Conservation (phyloP, 1,139 yeast species). For the Nakaseomyces sp. region DNA sequence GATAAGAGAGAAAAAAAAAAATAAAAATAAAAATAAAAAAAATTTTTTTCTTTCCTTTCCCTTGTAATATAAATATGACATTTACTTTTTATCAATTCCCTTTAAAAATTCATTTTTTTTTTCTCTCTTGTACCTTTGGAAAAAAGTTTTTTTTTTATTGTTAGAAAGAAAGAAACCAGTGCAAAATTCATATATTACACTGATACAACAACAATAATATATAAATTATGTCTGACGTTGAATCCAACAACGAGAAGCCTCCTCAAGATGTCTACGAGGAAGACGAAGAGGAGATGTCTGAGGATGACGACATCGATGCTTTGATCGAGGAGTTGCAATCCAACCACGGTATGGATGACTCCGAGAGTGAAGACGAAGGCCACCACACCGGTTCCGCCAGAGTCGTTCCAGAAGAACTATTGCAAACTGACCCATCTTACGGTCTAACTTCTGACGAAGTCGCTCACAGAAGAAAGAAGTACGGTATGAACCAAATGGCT, state of each 20-base stretch:
- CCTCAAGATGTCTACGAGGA: slow-evolving; percentile 5
- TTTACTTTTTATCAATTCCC: no score
- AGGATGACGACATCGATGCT: slow-evolving; percentile 81
- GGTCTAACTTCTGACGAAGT: slow-evolving; percentile 85
- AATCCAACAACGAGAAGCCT: slow-evolving; percentile 7
- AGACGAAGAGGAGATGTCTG: slow-evolving; percentile 22
- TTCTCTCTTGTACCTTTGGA: neutral
- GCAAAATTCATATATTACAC: slow-evolving; percentile 2
- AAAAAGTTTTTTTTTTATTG: neutral
- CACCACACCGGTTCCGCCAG: slow-evolving; percentile 35
- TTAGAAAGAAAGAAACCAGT: neutral
- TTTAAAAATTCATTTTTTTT: no score
- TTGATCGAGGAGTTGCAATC: slow-evolving; percentile 86
- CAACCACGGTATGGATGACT: slow-evolving; percentile 57
- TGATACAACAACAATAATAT: neutral
- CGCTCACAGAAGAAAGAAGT: slow-evolving; percentile 80
- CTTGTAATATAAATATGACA: neutral
- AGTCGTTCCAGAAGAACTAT: slow-evolving; percentile 82
- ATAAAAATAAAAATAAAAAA: neutral
- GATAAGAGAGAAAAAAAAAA: neutral
- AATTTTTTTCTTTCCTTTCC: neutral
- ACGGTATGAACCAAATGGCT: slow-evolving; percentile 88
- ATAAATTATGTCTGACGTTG: slow-evolving; percentile 6
- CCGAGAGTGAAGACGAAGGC: slow-evolving; percentile 36
- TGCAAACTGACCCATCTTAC: slow-evolving; percentile 74